Conservation (phyloP, 83 land plant species). For the Larix sibirica region DNA sequence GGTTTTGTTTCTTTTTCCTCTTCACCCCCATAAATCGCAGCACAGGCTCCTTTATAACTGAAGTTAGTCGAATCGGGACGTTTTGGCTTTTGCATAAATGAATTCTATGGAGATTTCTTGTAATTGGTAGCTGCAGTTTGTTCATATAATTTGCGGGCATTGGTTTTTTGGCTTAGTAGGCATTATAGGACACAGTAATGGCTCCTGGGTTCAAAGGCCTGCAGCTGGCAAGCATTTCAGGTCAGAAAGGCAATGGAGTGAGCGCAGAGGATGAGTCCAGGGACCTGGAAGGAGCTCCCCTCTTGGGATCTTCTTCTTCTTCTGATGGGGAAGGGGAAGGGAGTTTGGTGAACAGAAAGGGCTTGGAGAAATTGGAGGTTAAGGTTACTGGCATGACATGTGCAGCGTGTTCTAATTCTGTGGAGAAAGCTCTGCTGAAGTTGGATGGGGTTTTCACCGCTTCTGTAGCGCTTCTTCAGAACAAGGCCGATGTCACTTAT, state of each 20-base stretch:
- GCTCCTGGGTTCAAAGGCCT: conserved; percentile 23
- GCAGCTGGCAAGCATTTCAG: conserved; percentile 28
- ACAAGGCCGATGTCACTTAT: conserved; percentile 71
- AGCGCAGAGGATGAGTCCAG: conserved; percentile 9
- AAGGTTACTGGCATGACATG: conserved; percentile 92
- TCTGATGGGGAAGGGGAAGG: neutral
- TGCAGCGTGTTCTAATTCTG: conserved; percentile 83
- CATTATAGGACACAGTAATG: neutral
- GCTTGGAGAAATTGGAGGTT: conserved; percentile 48
- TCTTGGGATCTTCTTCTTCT: conserved; percentile 37
- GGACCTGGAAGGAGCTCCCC: conserved; percentile 54
- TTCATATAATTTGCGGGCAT: too few species aligned
- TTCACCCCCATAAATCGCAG: too few species aligned
- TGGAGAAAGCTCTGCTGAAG: conserved; percentile 68
- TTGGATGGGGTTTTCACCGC: conserved; percentile 61
- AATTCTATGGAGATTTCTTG: too few species aligned
- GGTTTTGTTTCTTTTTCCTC: too few species aligned
- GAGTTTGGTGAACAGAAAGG: conserved; percentile 9
- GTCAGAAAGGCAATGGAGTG: neutral
- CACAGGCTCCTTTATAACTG: too few species aligned
- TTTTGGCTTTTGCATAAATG: too few species aligned
- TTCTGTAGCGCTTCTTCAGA: conserved; percentile 89
- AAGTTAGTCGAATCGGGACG: too few species aligned
- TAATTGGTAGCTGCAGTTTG: too few species aligned
- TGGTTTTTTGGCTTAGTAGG: too few species aligned